Evolutionary conservation across 2,329 filamentous ascomycete genomes (phyloP).

Genomic region (Akanthomyces uredinophilus): DNA sequence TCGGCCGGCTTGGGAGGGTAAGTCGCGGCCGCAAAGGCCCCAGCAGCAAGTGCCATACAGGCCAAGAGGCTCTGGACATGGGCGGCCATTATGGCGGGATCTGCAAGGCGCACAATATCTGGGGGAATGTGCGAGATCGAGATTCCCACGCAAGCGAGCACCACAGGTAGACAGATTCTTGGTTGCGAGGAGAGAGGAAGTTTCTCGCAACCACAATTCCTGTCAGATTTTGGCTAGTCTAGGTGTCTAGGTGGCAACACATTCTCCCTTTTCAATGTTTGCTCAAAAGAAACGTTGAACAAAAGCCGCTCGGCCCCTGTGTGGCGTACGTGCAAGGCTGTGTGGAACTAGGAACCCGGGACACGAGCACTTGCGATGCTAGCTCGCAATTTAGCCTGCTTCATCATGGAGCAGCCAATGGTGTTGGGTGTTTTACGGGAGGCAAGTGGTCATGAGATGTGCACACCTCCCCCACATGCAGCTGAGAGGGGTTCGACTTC

Average conservation of each 20-base stretch:
- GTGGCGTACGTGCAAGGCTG: not conserved
- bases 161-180: not conserved
- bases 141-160: not conserved
- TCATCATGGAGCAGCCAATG: not conserved
- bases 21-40: not conserved
- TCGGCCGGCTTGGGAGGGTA: slow-evolving; percentile 41
- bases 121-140: not conserved
- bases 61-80: not conserved
- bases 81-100: not conserved
- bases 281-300: too few species aligned
- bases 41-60: not conserved
- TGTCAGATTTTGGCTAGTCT: not conserved
- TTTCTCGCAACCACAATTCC: too few species aligned
- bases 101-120: not conserved
- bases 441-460: not conserved
- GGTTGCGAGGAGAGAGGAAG: too few species aligned
- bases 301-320: not conserved
- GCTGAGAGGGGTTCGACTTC: not conserved
- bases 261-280: too few species aligned
- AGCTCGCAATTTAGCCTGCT: not conserved
- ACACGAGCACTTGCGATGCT: not conserved
- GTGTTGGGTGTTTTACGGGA: not conserved
- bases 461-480: not conserved
- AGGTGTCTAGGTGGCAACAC: not conserved
- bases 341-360: not conserved